phyloP scores from a whole-genome alignment of 2,329 filamentous ascomycete genomes.

The Diaporthe australafricana region DNA sequence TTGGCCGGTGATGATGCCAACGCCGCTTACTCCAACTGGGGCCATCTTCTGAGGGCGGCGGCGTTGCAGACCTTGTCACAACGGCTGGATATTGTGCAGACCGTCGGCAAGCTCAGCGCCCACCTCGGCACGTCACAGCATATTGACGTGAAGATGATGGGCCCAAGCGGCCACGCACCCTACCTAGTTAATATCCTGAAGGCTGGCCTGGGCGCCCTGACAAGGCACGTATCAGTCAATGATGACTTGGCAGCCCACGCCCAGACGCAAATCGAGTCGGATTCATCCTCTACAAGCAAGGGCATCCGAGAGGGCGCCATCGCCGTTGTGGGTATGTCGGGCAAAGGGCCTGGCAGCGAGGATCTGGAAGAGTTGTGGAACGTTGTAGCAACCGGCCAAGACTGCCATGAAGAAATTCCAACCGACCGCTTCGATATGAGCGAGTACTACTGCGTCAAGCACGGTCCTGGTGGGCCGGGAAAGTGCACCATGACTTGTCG shows the following conservation, averaged over 20 bases:
- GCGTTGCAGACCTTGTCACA: constrained; percentile 13
- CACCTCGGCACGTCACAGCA: constrained; percentile 3
- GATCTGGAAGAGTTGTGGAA: constrained; percentile 40
- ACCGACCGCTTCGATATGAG: constrained; percentile 34
- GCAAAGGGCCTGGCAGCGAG: constrained; percentile 48
- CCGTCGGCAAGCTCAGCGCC: constrained; percentile 8
- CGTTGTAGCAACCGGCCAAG: constrained; percentile 36
- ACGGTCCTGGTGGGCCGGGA: constrained; percentile 8
- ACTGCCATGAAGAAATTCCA: constrained; percentile 36
- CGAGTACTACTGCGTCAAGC: constrained; percentile 31
- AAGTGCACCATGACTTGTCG: constrained; percentile 32
- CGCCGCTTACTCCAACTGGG: constrained; percentile 1
- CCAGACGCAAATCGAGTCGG: neutral
- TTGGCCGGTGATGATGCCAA: constrained; percentile 9
- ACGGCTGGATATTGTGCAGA: neutral
- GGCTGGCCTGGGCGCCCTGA: constrained; percentile 4
- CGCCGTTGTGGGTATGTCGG: constrained; percentile 45
- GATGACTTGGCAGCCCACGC: constrained; percentile 5
- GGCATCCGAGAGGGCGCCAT: constrained; percentile 4
- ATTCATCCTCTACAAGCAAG: neutral
- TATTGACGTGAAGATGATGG: constrained; percentile 20
- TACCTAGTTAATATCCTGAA: constrained; percentile 5
- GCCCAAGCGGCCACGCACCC: constrained; percentile 6
- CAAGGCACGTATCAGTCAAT: constrained; percentile 6
- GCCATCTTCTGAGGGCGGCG: neutral